phyloP scores from a whole-genome alignment of 139 green algal species.

The Pleodorina starrii region DNA sequence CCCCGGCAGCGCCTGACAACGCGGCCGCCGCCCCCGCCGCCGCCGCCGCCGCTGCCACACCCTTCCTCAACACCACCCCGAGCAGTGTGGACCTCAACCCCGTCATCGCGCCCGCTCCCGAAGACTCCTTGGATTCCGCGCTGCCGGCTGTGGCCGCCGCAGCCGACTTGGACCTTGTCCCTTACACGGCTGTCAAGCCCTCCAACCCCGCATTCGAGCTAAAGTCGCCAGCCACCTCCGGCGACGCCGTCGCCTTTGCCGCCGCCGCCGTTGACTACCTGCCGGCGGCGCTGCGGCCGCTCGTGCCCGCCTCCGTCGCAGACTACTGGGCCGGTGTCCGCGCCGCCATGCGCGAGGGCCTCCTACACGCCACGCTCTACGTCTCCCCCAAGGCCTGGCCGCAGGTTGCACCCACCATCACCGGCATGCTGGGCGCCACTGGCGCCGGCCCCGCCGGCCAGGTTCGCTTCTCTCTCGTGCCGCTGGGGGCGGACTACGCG shows the following conservation, averaged over 20 bases:
- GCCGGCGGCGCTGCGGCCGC: background rate
- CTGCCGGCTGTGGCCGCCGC: too few species aligned
- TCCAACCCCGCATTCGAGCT: too few species aligned
- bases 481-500: background rate
- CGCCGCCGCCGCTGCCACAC: too few species aligned
- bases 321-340: background rate
- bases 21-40: too few species aligned
- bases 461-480: constrained; percentile 8
- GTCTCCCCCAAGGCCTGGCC: background rate
- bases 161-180: too few species aligned
- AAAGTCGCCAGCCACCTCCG: too few species aligned
- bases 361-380: constrained; percentile 10
- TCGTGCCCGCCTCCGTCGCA: background rate
- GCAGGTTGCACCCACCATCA: background rate
- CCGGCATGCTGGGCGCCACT: background rate
- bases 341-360: background rate
- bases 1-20: too few species aligned
- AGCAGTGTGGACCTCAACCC: too few species aligned
- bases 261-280: background rate
- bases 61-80: too few species aligned
- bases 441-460: background rate
- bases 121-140: too few species aligned
- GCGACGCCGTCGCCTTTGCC: background rate
- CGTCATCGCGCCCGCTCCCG: too few species aligned
- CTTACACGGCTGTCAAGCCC: too few species aligned